Evolutionary conservation across 2,329 filamentous ascomycete genomes (phyloP).

Genomic region (Akanthomyces muscarius): DNA sequence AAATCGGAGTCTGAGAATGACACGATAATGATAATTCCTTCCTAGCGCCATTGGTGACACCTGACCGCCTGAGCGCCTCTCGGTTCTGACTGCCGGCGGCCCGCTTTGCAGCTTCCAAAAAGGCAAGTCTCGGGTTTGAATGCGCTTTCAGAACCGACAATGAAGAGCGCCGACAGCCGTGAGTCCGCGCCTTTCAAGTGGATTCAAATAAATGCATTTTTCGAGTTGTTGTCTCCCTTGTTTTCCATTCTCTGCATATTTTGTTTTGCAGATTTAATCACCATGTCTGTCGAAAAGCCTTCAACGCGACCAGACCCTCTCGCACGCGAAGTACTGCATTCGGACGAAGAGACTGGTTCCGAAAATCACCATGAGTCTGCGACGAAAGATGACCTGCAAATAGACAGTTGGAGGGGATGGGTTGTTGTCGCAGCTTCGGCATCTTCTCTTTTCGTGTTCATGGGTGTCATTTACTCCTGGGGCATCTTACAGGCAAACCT

Average conservation of each 20-base stretch:
- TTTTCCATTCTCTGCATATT: background rate
- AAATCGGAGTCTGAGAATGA: background rate
- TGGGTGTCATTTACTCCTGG: conserved; percentile 29
- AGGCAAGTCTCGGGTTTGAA: conserved; percentile 16
- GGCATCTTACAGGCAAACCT: conserved; percentile 26
- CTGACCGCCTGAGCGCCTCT: background rate
- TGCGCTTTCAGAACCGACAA: conserved; percentile 4
- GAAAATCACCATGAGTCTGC: background rate
- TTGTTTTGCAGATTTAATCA: background rate
- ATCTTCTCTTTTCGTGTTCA: conserved; percentile 26
- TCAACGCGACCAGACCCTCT: background rate
- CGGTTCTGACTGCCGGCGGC: background rate
- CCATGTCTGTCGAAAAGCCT: background rate
- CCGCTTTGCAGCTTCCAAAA: background rate
- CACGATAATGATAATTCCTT: no score
- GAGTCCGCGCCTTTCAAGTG: background rate
- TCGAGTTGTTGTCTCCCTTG: background rate
- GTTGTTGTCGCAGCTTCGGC: conserved; percentile 26
- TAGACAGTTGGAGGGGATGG: conserved; percentile 24
- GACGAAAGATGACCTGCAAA: background rate
- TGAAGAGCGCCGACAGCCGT: background rate
- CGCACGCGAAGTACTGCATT: background rate
- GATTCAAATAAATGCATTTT: background rate
- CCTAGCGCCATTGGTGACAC: background rate
- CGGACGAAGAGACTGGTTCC: conserved; percentile 12